These are phyloP conservation scores for Botryobasidium botryosum DNA, from an alignment of 768 basidiomycete genomes.

Conservation along the genomic window DNA sequence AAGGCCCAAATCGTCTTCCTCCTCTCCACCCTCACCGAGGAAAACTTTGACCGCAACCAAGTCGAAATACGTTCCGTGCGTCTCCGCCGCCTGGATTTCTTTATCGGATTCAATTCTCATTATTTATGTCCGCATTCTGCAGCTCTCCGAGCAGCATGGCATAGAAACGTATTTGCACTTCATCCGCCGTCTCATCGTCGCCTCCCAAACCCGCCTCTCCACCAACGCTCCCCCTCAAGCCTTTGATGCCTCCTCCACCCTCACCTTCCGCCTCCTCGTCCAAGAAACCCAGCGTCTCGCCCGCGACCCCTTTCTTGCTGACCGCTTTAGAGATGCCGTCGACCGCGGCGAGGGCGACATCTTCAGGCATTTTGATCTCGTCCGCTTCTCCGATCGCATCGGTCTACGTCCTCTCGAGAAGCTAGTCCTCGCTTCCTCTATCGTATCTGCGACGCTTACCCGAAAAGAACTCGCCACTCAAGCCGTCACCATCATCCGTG, in stretches of 20 bases:
- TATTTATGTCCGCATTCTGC: too few relatives aligned
- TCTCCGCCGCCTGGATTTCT: background rate
- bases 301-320: conserved; percentile 77
- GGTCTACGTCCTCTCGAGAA: conserved; percentile 66
- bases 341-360: conserved; percentile 76
- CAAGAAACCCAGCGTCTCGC: conserved; percentile 82
- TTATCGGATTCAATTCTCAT: too few relatives aligned
- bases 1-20: conserved; percentile 97
- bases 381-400: conserved; percentile 66
- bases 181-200: conserved; percentile 86
- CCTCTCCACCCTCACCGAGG: conserved; percentile 88
- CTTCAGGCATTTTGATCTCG: conserved; percentile 69
- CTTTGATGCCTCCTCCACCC: conserved; percentile 56
- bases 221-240: conserved; percentile 40
- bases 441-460: conserved; percentile 42
- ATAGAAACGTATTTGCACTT: conserved; percentile 95
- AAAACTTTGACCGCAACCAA: conserved; percentile 84
- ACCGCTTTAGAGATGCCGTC: conserved; percentile 78
- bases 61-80: conserved; percentile 6
- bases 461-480: conserved; percentile 39
- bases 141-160: conserved; percentile 96
- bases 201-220: conserved; percentile 57
- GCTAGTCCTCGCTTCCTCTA: conserved; percentile 57
- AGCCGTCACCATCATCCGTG: conserved; percentile 49
- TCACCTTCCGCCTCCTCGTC: conserved; percentile 70